Evolutionary conservation across 495 filamentous ascomycete species (phyloP), one percentile per base, ranked within the genome.

Genomic region (Penicillium simplicissimum): DNA sequence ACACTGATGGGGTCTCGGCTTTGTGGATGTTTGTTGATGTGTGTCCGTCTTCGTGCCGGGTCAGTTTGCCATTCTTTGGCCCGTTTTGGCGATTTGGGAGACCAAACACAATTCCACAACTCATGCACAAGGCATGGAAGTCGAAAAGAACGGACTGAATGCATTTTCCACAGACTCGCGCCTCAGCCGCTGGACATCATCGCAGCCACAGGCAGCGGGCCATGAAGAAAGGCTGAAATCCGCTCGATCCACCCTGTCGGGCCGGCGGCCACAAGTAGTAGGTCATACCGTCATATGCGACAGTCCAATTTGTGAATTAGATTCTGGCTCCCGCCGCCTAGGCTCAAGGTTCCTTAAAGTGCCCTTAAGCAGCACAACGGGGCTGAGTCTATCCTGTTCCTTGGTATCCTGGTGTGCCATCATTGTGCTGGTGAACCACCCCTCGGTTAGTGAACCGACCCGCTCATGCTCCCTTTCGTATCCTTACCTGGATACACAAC

Each of bases 281-380:
- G 59, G 61, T 66, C 59, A 63, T 69, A 61, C 63, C 57, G 61
- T 66, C 59, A 63, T 69, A 61, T 65, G 67, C 67, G 56, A 63
- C 61, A 52, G 52, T 19, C 42, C 61, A 49, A 54, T 64, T 43
- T 31, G 51, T 63, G 66, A 58, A 67, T 67, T 67, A 64, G 67
- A 43, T 62, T 55, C 64, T 63, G 57, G 66, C 59, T 60, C 57
- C 51, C 51, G 63, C 63, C 61, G 37, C 55, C 59, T 69, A 42
- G 52, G 31, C 38, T 56, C 62, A 68, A 70, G 63, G 65, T 66
- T 70, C 48, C 9, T 59, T 68, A 68, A 67, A 57, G 52, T 65
- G 58, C 17, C 61, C 53, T 68, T 57, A 56, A 70, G 55, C 52
- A 64, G 53, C 43, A 67, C 45, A 55, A 60, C 23, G 43, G 47